Evolutionary conservation across 2,329 filamentous ascomycete species (phyloP).

Genomic region (Septoria linicola): DNA sequence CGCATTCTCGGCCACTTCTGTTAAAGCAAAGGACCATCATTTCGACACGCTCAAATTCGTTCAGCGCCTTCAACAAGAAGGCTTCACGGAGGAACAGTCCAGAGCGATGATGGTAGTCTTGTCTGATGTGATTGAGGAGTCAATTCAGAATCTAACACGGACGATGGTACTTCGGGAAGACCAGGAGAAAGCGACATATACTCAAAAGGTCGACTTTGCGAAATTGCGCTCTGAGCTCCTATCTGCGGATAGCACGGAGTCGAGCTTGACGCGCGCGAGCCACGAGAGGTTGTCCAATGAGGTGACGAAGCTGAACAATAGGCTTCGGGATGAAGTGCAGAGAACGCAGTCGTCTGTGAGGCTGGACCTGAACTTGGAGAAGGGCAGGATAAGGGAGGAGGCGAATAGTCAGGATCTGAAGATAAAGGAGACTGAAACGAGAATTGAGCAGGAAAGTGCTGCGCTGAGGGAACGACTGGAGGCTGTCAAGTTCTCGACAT

Average conservation of each 20-base stretch:
- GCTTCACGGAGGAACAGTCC: constrained; percentile 91
- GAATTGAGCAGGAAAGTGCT: constrained; percentile 97
- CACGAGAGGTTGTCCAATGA: constrained; percentile 94
- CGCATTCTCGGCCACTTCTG: constrained; percentile 66
- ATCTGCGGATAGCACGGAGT: constrained; percentile 87
- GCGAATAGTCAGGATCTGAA: constrained; percentile 95
- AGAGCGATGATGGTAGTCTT: constrained; percentile 98
- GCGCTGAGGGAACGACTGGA: constrained; percentile 87
- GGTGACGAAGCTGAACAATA: constrained; percentile 85
- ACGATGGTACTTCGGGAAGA: constrained; percentile 98
- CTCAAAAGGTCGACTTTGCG: constrained; percentile 94
- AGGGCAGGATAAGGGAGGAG: constrained; percentile 93
- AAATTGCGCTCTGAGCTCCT: constrained; percentile 94
- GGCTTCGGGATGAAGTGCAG: constrained; percentile 88
- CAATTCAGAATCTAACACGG: constrained; percentile 92
- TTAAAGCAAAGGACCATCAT: constrained; percentile 74
- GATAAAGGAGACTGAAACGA: constrained; percentile 97
- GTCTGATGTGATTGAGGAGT: constrained; percentile 95
- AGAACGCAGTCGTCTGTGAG: constrained; percentile 90
- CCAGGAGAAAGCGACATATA: constrained; percentile 73
- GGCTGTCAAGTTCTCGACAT: constrained; percentile 94
- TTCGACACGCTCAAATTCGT: constrained; percentile 99
- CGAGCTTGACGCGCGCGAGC: constrained; percentile 79
- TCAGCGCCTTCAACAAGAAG: constrained; percentile 81
- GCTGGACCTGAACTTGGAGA: constrained; percentile 91